Conservation (phyloP, 768 basidiomycete genomes). For the Pisolithus marmoratus region DNA sequence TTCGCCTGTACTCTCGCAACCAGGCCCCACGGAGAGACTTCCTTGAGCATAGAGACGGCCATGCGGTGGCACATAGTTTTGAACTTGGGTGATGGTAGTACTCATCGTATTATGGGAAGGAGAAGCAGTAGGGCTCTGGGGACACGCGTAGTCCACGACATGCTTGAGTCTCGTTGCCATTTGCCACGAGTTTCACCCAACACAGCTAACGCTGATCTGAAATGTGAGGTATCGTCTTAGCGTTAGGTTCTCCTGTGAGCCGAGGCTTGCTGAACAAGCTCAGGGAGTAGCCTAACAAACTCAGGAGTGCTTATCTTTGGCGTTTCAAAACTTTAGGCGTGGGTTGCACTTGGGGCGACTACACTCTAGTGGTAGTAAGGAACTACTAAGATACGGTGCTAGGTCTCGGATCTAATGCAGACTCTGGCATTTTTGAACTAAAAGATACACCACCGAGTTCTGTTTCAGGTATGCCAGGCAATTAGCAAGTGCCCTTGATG, state of each 20-base stretch:
- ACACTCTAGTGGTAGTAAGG: too few species aligned
- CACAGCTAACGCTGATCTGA: neutral
- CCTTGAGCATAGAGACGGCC: neutral
- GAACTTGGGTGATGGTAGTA: neutral
- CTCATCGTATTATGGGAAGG: neutral
- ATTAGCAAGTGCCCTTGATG: too few species aligned
- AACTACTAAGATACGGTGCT: too few species aligned
- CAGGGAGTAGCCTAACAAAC: neutral
- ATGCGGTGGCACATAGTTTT: neutral
- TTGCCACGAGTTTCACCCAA: neutral
- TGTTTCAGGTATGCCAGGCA: too few species aligned
- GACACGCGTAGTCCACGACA: neutral
- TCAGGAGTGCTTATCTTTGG: too few species aligned
- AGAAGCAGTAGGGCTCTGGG: neutral
- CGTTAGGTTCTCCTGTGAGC: too few species aligned
- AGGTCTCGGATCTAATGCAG: too few species aligned
- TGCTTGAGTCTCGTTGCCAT: neutral
- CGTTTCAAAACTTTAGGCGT: too few species aligned
- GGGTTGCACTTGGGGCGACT: too few species aligned
- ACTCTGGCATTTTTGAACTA: too few species aligned
- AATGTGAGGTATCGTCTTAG: neutral
- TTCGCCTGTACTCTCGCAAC: neutral
- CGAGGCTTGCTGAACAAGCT: neutral
- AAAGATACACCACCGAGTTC: too few species aligned
- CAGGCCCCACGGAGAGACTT: neutral